Base-by-base conservation (phyloP, 2,329 filamentous ascomycete species). In the Fusarium siculi region DNA sequence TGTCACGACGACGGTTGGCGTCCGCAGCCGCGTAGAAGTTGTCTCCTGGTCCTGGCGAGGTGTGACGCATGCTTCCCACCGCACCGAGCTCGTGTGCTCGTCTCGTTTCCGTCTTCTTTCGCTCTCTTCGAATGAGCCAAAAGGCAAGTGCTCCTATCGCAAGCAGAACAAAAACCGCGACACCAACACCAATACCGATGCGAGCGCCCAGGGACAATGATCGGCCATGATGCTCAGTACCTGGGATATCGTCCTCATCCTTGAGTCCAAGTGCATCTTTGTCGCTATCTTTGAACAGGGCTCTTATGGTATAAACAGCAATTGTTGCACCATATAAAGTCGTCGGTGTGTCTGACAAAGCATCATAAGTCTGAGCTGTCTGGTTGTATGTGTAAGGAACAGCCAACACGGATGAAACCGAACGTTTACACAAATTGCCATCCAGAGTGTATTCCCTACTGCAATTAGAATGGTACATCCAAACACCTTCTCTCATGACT, bases 241-340 rank as follows among this genome's bases (percentile, higher is more conserved):
- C 74, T 32, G 64, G 64, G 25, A 80, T 79, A 8, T 81, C 77
- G 19, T 80, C 76, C 28, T 82, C 78, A 39, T 82, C 79, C 8
- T 79, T 77, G 2, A 83, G 65, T 15, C 81, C 81, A 9, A 84
- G 73, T 16, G 73, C 69, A 36, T 76, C 76, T 54, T 80, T 81
- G 63, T 84, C 82, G 12, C 73, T 72, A n/a, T 81, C 79, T 47
- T 79, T 78, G 64, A 82, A 84, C n/a, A 82, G 76, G 7, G 81
- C 82, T 23, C 79, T 78, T 39, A 83, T 80, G 9, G 80, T 81
- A 61, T 82, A 79, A 15, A 83, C 81, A 9, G 81, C 82, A 30
- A 83, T 78, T 9, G 81, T 80, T 55, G 82, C 82, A 53, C 78
- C 79, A 40, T 80, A 81, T 10, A 84, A 69, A 2, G 82, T 83